Percentiles rank a stretch among this genome's conserved stretches.
Conservation (phyloP, 192 early-diverging fungal species). For the Umbelopsis isabellina region DNA sequence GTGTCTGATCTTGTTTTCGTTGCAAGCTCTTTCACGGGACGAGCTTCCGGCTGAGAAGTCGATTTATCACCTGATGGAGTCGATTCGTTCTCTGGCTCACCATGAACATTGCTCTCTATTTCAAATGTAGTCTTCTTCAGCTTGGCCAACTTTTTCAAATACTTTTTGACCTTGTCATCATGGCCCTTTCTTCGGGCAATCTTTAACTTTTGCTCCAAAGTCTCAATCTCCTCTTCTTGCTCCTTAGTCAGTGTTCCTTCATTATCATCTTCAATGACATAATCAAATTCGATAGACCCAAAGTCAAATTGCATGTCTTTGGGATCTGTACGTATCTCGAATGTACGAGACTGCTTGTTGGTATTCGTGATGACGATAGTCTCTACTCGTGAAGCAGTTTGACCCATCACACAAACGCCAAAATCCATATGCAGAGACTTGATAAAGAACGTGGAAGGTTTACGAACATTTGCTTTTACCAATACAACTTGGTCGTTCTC, state of each 20-base stretch:
- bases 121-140: constrained; percentile 30
- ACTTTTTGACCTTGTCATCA: constrained; percentile 85
- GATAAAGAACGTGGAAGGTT: constrained; percentile 87
- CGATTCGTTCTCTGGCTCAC: constrained; percentile 10
- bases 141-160: constrained; percentile 74
- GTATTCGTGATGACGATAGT: constrained; percentile 82
- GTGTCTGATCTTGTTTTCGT: constrained; percentile 1
- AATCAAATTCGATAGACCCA: constrained; percentile 62
- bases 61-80: constrained; percentile 13
- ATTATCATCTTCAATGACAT: constrained; percentile 64
- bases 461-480: constrained; percentile 89
- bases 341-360: constrained; percentile 74
- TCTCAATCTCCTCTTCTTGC: constrained; percentile 94
- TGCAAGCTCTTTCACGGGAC: neutral
- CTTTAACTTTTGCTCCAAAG: constrained; percentile 96
- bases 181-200: constrained; percentile 90
- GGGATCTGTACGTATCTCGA: constrained; percentile 78
- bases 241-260: constrained; percentile 63
- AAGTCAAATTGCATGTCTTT: constrained; percentile 65
- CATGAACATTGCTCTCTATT: constrained; percentile 14
- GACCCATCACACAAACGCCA: constrained; percentile 66
- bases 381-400: constrained; percentile 53
- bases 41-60: neutral
- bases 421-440: constrained; percentile 75
- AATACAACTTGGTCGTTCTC: constrained; percentile 76